phyloP scores from a whole-genome alignment of 352 stramenopile species.

The Aphanomyces stellatus region DNA sequence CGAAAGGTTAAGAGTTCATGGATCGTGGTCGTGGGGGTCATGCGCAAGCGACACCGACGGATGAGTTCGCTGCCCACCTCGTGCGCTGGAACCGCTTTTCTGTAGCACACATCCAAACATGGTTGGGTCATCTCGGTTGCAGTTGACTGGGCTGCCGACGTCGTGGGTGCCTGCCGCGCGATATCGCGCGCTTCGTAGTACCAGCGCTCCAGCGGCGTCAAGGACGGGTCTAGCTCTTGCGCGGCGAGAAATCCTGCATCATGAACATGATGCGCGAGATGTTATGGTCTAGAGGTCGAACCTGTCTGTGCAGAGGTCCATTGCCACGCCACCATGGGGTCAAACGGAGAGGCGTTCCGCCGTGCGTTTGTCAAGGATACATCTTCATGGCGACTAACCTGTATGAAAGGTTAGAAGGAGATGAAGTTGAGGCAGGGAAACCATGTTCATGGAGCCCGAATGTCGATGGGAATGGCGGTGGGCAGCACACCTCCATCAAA shows the following conservation, averaged over 20 bases:
- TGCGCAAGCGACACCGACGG: not conserved
- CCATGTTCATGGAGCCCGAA: too few species aligned
- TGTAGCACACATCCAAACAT: slow-evolving; percentile 47
- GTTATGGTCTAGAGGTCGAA: too few species aligned
- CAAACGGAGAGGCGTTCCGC: too few species aligned
- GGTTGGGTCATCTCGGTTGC: not conserved
- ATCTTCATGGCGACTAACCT: too few species aligned
- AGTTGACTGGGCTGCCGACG: not conserved
- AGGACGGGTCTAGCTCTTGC: slow-evolving; percentile 22
- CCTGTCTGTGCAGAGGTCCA: too few species aligned
- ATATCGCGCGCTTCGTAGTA: slow-evolving; percentile 24
- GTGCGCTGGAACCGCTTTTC: too few species aligned
- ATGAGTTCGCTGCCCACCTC: not conserved
- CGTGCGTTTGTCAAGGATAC: too few species aligned
- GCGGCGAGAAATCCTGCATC: slow-evolving; percentile 37
- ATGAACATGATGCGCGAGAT: not conserved
- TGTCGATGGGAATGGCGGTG: too few species aligned
- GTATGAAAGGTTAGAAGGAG: too few species aligned
- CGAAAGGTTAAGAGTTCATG: not conserved
- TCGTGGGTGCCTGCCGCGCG: not conserved
- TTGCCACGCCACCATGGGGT: too few species aligned
- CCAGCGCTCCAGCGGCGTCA: slow-evolving; percentile 37
- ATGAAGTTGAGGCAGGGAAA: too few species aligned
- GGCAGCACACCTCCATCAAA: too few species aligned
- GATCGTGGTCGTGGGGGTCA: not conserved